Evolutionary conservation across 73 alveolate genomes (phyloP).

Genomic region (Paramecium pentaurelia): DNA sequence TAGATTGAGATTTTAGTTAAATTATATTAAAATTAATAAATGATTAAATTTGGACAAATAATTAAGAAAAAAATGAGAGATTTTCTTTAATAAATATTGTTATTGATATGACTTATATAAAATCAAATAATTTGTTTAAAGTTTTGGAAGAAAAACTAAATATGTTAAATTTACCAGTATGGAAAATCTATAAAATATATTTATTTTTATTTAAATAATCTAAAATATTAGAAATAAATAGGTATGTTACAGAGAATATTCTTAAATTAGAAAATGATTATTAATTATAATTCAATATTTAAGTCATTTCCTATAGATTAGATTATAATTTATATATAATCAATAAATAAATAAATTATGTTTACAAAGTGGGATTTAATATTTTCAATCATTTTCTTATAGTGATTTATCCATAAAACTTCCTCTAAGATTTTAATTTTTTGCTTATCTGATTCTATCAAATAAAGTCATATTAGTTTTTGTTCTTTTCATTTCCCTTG

Average conservation of each 20-base stretch:
- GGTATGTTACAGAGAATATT: too few relatives aligned
- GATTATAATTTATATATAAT: neutral
- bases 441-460: slow-evolving; percentile 21
- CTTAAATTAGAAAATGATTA: too few relatives aligned
- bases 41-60: neutral
- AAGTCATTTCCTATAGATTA: neutral
- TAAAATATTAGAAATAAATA: too few relatives aligned
- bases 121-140: neutral
- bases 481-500: slow-evolving; percentile 10
- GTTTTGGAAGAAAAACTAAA: neutral
- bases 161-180: neutral
- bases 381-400: neutral
- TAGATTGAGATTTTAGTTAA: neutral
- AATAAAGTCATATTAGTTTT: neutral
- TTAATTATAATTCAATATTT: neutral
- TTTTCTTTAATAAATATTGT: neutral
- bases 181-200: neutral
- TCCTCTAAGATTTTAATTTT: neutral
- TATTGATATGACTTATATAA: neutral
- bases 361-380: neutral
- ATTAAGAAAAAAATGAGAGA: neutral
- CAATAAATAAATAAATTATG: neutral
- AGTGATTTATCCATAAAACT: neutral
- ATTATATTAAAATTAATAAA: neutral
- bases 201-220: too few relatives aligned